Evolutionary conservation across 2,329 filamentous ascomycete genomes (phyloP).

Genomic region (Exophiala xenobiotica): DNA sequence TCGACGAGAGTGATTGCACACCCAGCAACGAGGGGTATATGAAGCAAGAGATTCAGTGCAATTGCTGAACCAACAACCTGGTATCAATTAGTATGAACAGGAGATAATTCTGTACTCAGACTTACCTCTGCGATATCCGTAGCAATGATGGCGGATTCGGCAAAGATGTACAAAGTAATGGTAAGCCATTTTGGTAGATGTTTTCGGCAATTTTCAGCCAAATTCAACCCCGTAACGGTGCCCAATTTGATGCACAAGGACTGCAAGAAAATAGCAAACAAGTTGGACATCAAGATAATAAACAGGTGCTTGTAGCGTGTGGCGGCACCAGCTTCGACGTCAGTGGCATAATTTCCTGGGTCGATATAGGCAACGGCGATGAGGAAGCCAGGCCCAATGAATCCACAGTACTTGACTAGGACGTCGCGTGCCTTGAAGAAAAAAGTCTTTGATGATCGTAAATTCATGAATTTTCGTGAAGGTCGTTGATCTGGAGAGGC

Average conservation of each 20-base stretch:
- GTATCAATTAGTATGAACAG: too few species aligned
- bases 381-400: constrained; percentile 49
- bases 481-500: too few species aligned
- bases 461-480: too few species aligned
- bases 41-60: constrained; percentile 54
- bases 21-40: constrained; percentile 55
- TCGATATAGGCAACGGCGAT: constrained; percentile 52
- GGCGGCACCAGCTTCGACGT: constrained; percentile 48
- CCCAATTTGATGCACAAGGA: constrained; percentile 60
- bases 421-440: too few species aligned
- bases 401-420: too few species aligned
- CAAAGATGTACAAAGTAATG: constrained; percentile 59
- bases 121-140: constrained; percentile 67
- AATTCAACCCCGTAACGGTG: constrained; percentile 66
- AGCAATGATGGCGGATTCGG: constrained; percentile 67
- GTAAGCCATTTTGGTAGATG: constrained; percentile 67
- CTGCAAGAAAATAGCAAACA: constrained; percentile 50
- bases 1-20: constrained; percentile 58
- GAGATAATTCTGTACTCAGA: too few species aligned
- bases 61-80: constrained; percentile 60
- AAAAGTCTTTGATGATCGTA: too few species aligned
- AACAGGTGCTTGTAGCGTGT: constrained; percentile 48
- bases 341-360: constrained; percentile 51
- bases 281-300: constrained; percentile 48
- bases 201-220: constrained; percentile 64